Evolutionary conservation across 129 eudicot species (phyloP).

Genomic region (Centrapalus pauciflorus): DNA sequence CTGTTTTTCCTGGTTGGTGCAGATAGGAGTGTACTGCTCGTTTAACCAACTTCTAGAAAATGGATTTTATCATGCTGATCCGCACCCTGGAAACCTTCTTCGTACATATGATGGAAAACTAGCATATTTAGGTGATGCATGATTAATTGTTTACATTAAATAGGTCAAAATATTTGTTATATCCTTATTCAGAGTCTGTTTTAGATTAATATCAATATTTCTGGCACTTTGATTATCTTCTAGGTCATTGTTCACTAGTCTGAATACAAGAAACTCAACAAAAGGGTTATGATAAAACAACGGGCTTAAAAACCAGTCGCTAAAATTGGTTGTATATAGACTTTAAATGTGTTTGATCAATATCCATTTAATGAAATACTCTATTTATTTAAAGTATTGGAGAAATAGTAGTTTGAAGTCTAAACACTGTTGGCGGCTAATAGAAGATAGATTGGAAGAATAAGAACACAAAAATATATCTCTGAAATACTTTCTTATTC

Average conservation of each 20-base stretch:
- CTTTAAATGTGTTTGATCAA: background rate
- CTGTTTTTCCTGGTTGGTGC: constrained; percentile 17
- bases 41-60: constrained; percentile 89
- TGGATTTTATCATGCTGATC: constrained; percentile 99
- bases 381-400: too few relatives aligned
- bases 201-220: background rate
- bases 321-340: background rate
- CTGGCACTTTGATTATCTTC: background rate
- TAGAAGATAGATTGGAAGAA: too few relatives aligned
- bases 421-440: too few relatives aligned
- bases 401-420: too few relatives aligned
- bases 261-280: background rate
- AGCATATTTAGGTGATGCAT: constrained; percentile 81
- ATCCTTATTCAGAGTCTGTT: background rate
- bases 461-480: too few relatives aligned
- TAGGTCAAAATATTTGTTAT: background rate
- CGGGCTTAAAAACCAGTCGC: background rate
- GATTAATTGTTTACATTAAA: background rate
- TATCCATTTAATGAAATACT: too few relatives aligned
- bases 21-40: constrained; percentile 98
- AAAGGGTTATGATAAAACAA: too few relatives aligned
- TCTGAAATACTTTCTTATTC: too few relatives aligned
- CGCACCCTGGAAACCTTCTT: constrained; percentile 98
- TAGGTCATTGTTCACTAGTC: too few relatives aligned
- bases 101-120: constrained; percentile 93